A percentile compares a stretch with the other conserved stretches of the same genome.
These are phyloP conservation scores for Conringia planisiliqua DNA, from an alignment of 345 rosid genomes.

Conservation along the genomic window DNA sequence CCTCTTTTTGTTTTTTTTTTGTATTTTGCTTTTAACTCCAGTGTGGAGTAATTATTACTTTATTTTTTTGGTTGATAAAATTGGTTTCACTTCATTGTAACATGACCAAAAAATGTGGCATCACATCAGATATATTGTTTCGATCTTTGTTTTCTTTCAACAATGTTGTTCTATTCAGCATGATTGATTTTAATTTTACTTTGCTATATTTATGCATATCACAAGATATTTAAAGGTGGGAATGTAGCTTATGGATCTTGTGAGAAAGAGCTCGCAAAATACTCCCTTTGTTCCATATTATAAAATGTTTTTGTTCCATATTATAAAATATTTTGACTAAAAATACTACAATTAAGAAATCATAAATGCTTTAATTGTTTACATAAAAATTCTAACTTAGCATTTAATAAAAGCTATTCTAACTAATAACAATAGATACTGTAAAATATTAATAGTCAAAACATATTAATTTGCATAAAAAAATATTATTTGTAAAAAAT, in stretches of 20 bases:
- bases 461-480: too few relatives aligned
- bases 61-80: neutral
- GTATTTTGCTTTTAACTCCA: neutral
- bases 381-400: too few relatives aligned
- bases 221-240: neutral
- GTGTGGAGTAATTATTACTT: too few relatives aligned
- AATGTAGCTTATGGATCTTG: neutral
- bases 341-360: too few relatives aligned
- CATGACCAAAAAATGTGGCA: neutral
- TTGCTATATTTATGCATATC: neutral
- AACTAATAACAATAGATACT: too few relatives aligned
- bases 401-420: too few relatives aligned
- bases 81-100: neutral
- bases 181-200: neutral
- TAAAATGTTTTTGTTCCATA: too few relatives aligned
- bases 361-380: too few relatives aligned
- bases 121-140: neutral
- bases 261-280: neutral
- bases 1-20: neutral
- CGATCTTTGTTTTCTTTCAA: neutral
- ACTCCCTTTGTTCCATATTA: too few relatives aligned
- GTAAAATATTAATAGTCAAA: too few relatives aligned
- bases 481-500: too few relatives aligned
- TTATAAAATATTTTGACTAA: too few relatives aligned
- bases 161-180: neutral